phyloP scores from a whole-genome alignment of 495 filamentous ascomycete genomes.

The Neurospora pannonica region DNA sequence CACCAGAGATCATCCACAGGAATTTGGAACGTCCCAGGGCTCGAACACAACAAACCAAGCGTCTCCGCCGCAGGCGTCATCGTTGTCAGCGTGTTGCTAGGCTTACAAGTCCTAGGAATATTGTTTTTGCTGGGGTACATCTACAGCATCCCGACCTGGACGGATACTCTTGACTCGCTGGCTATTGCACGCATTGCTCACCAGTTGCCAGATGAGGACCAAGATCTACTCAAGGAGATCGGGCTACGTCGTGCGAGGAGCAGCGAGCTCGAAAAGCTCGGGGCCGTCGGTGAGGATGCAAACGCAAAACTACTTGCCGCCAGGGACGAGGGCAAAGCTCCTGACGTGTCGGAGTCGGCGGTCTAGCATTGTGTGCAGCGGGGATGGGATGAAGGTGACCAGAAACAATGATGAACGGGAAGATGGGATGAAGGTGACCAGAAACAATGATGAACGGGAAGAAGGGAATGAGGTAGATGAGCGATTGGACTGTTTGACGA shows the following conservation, averaged over 20 bases:
- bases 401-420: not conserved
- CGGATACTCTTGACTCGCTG: conserved; percentile 1
- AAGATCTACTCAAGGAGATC: not conserved
- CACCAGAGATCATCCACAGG: not conserved
- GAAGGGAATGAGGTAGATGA: not conserved
- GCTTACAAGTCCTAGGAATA: not conserved
- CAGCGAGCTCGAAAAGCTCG: not conserved
- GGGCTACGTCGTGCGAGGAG: not conserved
- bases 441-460: not conserved
- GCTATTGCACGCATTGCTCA: conserved; percentile 1
- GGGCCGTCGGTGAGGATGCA: not conserved
- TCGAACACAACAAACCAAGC: not conserved
- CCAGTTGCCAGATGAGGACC: not conserved
- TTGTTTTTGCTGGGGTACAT: not conserved
- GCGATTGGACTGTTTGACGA: not conserved
- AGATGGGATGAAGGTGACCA: not conserved
- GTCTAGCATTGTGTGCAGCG: not conserved
- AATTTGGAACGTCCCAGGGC: not conserved
- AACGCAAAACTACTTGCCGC: not conserved
- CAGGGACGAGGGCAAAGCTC: not conserved
- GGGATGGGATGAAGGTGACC: not conserved
- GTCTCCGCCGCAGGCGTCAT: not conserved
- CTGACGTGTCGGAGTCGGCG: not conserved
- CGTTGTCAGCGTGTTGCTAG: not conserved
- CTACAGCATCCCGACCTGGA: conserved; percentile 6